Conservation (phyloP, 2,329 filamentous ascomycete species). For the Rhynchosporium secalis region DNA sequence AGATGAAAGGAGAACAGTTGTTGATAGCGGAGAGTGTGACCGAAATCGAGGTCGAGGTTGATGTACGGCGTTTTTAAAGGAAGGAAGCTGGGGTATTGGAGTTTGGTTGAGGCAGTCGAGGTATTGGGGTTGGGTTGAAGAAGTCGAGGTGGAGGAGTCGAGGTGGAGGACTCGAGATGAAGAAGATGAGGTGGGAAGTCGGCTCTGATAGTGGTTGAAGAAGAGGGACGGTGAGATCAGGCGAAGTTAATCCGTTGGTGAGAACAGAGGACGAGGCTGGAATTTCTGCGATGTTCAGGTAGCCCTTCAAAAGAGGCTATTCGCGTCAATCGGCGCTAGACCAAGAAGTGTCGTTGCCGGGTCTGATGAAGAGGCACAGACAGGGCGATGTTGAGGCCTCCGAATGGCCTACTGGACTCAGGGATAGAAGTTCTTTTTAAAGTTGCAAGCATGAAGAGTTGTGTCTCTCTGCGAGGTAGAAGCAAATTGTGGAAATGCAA, state of each 20-base stretch:
- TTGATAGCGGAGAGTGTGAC: background rate
- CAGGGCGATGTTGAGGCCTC: background rate
- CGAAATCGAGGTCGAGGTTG: background rate
- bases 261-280: conserved; percentile 1
- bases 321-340: background rate
- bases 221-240: background rate
- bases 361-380: background rate
- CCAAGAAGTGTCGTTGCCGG: background rate
- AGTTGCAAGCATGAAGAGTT: background rate
- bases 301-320: background rate
- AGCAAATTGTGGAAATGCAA: too few relatives aligned
- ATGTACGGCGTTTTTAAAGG: too few relatives aligned
- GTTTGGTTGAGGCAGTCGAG: too few relatives aligned
- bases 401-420: background rate
- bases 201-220: background rate
- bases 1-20: background rate
- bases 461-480: too few relatives aligned
- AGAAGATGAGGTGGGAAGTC: background rate
- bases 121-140: background rate
- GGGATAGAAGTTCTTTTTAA: background rate
- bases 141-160: background rate
- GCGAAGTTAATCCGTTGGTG: background rate
- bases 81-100: too few relatives aligned
- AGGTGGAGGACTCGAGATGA: background rate
- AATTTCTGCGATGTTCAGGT: background rate